phyloP scores from a whole-genome alignment of 202 grass and related monocot genomes.

The Panicum hallii region DNA sequence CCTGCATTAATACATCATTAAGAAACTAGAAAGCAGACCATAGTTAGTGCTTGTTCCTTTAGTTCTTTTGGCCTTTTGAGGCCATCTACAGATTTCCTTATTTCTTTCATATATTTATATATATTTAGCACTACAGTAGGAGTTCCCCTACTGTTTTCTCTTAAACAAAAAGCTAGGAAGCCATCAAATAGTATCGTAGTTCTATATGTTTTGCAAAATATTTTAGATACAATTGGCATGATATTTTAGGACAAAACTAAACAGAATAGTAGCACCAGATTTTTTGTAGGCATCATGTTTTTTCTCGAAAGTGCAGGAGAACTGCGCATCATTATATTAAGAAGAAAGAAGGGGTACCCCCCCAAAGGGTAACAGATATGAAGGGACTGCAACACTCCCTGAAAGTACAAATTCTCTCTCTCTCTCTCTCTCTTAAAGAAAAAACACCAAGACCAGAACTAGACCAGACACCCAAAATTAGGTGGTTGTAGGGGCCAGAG shows the following conservation, averaged over 20 bases:
- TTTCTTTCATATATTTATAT: background rate
- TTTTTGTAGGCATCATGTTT: background rate
- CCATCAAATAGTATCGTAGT: background rate
- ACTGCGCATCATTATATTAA: too few relatives aligned
- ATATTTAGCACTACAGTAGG: background rate
- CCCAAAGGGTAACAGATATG: too few relatives aligned
- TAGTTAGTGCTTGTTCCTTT: background rate
- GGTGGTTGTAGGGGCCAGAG: too few relatives aligned
- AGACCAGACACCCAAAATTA: too few relatives aligned
- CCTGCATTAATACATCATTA: background rate
- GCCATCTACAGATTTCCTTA: background rate
- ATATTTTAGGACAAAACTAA: constrained; percentile 16
- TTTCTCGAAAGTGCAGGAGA: too few relatives aligned
- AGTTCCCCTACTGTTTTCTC: too few relatives aligned
- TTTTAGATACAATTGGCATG: constrained; percentile 14
- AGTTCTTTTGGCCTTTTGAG: background rate
- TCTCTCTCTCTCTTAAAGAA: too few relatives aligned
- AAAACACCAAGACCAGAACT: too few relatives aligned
- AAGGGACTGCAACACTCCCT: too few relatives aligned
- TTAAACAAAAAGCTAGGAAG: background rate
- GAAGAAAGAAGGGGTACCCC: too few relatives aligned
- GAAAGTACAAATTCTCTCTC: too few relatives aligned
- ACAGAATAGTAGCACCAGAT: constrained; percentile 16
- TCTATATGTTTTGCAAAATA: constrained; percentile 16
- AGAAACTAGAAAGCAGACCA: constrained; percentile 1